Evolutionary conservation across 202 grass and related monocot genomes (phyloP), one percentile per base, ranked within the genome.

Genomic region (Zoysia matrella): DNA sequence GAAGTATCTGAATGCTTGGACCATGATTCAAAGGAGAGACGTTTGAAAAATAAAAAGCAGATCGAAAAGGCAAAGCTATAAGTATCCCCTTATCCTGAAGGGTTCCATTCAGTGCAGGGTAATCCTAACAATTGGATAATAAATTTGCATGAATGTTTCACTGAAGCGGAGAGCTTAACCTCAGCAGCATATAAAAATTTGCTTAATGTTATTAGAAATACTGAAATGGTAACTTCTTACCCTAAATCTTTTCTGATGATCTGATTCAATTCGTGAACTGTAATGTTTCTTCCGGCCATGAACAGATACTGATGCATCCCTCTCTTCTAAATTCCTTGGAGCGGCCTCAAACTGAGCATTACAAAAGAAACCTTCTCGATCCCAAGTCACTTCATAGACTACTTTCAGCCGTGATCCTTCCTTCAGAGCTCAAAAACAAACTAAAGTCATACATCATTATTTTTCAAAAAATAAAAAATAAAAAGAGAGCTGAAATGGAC

Each of bases 311-410:
- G 22, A 30, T 30, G 22, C 22, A 30, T 30, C 22, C 22, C 22
- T 30, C 22, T 30, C 22, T 30, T 30, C 22, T 30, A 30, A 30
- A 30, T 30, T 30, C 75, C 77, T 60, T 13, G 12, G 72, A 61
- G 71, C 48, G 65, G 82, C 65, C 75, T 86, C 80, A 43, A 90
- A 80, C 5, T 75, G 90, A 46, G 84, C 60, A 85, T 62, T 91
- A 69, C 74, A 85, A 82, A 95, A 98, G 79, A 86, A 95, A 71
- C 87, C 87, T 83, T 93, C 84, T 14, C 3, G 74, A 6, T 98
- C 95, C 92, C 90, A 95, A 40, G 82, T 91, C 18, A 95, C 85
- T 46, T 98, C 90, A 83, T 98, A 98, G 74, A 95, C 92, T 86
- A 98, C 92, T 85, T 95, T 98, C 52, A 98, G 79, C 67, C 77